Percentiles rank a stretch among this genome's conserved stretches.
Evolutionary conservation across 441 rosid species (phyloP).

Genomic region (Arabidopsis lyrata): DNA sequence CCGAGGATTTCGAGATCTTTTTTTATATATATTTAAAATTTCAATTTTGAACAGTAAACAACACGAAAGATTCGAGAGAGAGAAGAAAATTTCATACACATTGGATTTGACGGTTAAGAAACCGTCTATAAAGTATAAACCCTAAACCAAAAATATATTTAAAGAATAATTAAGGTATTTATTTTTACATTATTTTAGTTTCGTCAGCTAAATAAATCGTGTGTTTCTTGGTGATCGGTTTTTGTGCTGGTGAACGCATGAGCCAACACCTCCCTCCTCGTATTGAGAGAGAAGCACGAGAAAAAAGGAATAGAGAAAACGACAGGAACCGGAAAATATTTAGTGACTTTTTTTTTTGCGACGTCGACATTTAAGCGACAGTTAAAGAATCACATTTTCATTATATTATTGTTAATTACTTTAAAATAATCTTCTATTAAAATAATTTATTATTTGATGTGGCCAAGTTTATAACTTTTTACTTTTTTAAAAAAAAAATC

Average conservation of each 20-base stretch:
- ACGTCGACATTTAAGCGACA: background rate
- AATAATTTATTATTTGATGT: no score
- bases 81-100: constrained; percentile 16
- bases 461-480: no score
- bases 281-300: constrained; percentile 12
- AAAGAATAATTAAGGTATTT: no score
- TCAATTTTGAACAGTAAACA: constrained; percentile 16
- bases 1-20: constrained; percentile 26
- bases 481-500: no score
- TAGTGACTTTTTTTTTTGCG: background rate
- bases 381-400: background rate
- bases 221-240: constrained; percentile 11
- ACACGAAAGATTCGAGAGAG: constrained; percentile 21
- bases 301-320: constrained; percentile 1
- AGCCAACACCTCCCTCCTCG: background rate
- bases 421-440: no score
- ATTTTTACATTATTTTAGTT: no score
- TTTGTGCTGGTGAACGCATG: constrained; percentile 7
- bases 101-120: constrained; percentile 28
- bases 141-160: background rate
- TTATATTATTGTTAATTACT: no score
- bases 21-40: background rate
- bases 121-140: constrained; percentile 30
- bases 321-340: background rate
- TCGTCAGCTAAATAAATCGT: no score